A percentile compares a stretch with the other conserved stretches of the same genome.
Evolutionary conservation across 2,329 filamentous ascomycete genomes (phyloP).

Genomic region (Colletotrichum gigasporum): DNA sequence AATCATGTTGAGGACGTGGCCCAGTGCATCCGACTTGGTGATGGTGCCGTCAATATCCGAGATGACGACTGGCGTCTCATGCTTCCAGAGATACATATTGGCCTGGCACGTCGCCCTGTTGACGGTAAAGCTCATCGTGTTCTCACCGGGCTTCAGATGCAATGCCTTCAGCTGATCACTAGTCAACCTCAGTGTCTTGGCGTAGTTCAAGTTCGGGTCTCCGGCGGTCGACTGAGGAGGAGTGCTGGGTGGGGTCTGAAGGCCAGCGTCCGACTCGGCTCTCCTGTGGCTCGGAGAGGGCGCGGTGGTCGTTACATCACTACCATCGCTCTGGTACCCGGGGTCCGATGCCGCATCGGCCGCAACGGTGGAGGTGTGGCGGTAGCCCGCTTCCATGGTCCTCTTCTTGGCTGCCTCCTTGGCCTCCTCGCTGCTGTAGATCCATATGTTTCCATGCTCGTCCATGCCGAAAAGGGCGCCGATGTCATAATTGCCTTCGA

Average conservation of each 20-base stretch:
- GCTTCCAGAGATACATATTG: constrained; percentile 92
- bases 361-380: constrained; percentile 57
- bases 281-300: constrained; percentile 63
- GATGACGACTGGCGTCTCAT: constrained; percentile 93
- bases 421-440: constrained; percentile 97
- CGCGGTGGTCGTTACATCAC: constrained; percentile 63
- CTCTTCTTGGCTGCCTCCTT: constrained; percentile 86
- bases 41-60: constrained; percentile 99
- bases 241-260: constrained; percentile 73
- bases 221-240: constrained; percentile 73
- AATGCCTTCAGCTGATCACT: constrained; percentile 94
- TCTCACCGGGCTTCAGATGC: constrained; percentile 83
- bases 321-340: constrained; percentile 93
- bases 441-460: constrained; percentile 97
- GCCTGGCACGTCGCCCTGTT: constrained; percentile 93
- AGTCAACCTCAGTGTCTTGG: constrained; percentile 93
- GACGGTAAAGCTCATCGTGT: constrained; percentile 95
- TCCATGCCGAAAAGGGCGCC: constrained; percentile 95
- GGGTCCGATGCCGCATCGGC: constrained; percentile 91
- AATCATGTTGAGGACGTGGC: constrained; percentile 95
- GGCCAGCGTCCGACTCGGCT: constrained; percentile 71
- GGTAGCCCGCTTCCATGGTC: constrained; percentile 53
- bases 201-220: constrained; percentile 87
- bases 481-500: constrained; percentile 96
- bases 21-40: constrained; percentile 94